These are phyloP conservation scores for Gymnopus androsaceus DNA, from an alignment of 1,284 basidiomycete species.

Conservation along the genomic window DNA sequence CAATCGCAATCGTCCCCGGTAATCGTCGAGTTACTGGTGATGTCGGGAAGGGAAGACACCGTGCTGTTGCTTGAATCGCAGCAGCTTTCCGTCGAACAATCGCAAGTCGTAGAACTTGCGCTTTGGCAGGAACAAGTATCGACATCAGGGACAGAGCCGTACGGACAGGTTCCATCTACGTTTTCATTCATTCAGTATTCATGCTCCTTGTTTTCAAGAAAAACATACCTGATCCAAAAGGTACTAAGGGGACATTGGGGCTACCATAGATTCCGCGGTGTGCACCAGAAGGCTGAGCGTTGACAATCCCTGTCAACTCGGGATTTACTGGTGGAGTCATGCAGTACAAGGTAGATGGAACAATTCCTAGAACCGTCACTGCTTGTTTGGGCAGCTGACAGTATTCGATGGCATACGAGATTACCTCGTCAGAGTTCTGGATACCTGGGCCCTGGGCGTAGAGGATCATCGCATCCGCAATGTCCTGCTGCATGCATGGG, in stretches of 20 bases:
- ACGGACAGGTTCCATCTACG: conserved; percentile 43
- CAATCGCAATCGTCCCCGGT: background rate
- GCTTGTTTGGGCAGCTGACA: conserved; percentile 43
- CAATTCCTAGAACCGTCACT: conserved; percentile 37
- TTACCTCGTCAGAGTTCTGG: conserved; percentile 39
- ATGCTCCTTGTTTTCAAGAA: no score
- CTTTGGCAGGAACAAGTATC: conserved; percentile 37
- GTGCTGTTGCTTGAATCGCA: background rate
- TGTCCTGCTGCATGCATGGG: conserved; percentile 49
- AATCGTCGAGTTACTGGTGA: background rate
- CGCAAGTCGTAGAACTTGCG: conserved; percentile 21
- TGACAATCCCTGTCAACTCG: conserved; percentile 41
- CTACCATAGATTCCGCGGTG: conserved; percentile 39
- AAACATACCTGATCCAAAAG: conserved; percentile 34
- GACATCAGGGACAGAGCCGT: conserved; percentile 37
- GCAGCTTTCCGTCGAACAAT: no score
- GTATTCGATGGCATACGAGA: conserved; percentile 43
- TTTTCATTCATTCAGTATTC: background rate
- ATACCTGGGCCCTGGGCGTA: conserved; percentile 47
- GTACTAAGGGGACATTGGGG: conserved; percentile 31
- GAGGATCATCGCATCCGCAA: conserved; percentile 49
- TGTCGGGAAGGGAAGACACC: background rate
- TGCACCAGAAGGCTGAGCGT: conserved; percentile 43
- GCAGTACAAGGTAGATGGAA: conserved; percentile 46
- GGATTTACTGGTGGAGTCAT: conserved; percentile 37